These are phyloP conservation scores for Yamadazyma taylorii DNA, from an alignment of 1,139 yeast species.

Conservation along the genomic window DNA sequence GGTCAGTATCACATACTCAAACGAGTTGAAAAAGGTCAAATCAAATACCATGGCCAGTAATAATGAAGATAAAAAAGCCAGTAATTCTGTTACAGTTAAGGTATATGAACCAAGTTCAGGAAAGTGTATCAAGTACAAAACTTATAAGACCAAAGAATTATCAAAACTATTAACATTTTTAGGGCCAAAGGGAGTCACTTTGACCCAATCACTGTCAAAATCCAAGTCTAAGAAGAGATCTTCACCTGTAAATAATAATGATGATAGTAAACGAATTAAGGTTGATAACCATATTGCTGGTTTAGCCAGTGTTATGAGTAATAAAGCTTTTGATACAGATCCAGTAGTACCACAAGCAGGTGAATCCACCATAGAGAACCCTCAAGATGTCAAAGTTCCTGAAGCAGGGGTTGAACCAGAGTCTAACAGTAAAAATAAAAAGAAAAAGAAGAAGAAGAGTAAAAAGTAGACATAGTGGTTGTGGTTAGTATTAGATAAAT, in stretches of 20 bases:
- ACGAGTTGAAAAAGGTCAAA: slow-evolving; percentile 23
- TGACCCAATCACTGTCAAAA: slow-evolving; percentile 18
- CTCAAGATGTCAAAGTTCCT: slow-evolving; percentile 15
- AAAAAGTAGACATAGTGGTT: too few relatives aligned
- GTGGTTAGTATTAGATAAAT: too few relatives aligned
- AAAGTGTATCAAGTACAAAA: slow-evolving; percentile 58
- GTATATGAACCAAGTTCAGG: slow-evolving; percentile 74
- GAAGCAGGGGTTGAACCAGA: slow-evolving; percentile 16
- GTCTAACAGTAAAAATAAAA: slow-evolving; percentile 9
- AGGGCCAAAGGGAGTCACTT: slow-evolving; percentile 76
- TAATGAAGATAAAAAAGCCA: slow-evolving; percentile 19
- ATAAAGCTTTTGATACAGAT: slow-evolving; percentile 32
- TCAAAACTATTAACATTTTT: slow-evolving; percentile 77
- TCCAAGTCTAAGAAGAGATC: slow-evolving; percentile 11
- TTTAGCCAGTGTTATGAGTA: slow-evolving; percentile 43
- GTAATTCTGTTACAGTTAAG: slow-evolving; percentile 57
- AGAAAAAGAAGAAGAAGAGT: slow-evolving; percentile 18
- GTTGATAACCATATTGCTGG: slow-evolving; percentile 28
- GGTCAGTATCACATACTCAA: slow-evolving; percentile 40
- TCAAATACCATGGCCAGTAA: slow-evolving; percentile 5
- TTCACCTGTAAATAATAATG: slow-evolving; percentile 1
- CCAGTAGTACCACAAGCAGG: slow-evolving; percentile 10
- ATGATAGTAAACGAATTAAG: slow-evolving; percentile 4
- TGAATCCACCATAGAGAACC: neutral
- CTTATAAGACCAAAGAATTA: slow-evolving; percentile 72